phyloP scores from a whole-genome alignment of 2,329 filamentous ascomycete species.

The Fusarium chaquense region DNA sequence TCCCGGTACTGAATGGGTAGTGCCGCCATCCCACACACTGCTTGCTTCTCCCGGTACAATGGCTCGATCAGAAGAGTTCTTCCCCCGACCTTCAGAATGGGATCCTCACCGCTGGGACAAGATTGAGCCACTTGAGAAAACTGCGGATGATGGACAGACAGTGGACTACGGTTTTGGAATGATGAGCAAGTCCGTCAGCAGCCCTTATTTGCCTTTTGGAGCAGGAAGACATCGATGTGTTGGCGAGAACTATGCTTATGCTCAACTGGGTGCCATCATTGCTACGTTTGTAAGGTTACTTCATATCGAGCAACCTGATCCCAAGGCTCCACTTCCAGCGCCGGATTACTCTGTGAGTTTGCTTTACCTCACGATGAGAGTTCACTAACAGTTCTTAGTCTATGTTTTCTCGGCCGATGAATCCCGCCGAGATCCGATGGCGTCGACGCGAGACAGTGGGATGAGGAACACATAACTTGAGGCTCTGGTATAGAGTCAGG shows the following conservation, averaged over 20 bases:
- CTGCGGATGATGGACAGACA: constrained; percentile 75
- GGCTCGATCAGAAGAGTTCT: constrained; percentile 76
- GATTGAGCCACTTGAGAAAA: constrained; percentile 53
- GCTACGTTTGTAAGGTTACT: constrained; percentile 80
- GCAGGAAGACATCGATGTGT: constrained; percentile 96
- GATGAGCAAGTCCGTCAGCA: constrained; percentile 88
- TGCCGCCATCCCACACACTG: constrained; percentile 84
- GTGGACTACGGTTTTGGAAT: constrained; percentile 95
- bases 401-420: constrained; percentile 45
- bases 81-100: constrained; percentile 84
- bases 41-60: constrained; percentile 87
- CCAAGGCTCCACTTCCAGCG: constrained; percentile 73
- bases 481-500: accelerated
- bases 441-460: constrained; percentile 7
- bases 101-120: constrained; percentile 90
- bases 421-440: constrained; percentile 38
- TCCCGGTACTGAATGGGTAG: constrained; percentile 81
- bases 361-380: accelerated
- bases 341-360: constrained; percentile 68
- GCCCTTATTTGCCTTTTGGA: constrained; percentile 93
- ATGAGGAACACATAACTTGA: background rate
- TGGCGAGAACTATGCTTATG: constrained; percentile 94
- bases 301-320: constrained; percentile 66
- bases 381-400: constrained; percentile 21
- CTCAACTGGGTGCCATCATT: constrained; percentile 87